phyloP scores from a whole-genome alignment of 768 basidiomycete genomes.

The Trametes elegans region DNA sequence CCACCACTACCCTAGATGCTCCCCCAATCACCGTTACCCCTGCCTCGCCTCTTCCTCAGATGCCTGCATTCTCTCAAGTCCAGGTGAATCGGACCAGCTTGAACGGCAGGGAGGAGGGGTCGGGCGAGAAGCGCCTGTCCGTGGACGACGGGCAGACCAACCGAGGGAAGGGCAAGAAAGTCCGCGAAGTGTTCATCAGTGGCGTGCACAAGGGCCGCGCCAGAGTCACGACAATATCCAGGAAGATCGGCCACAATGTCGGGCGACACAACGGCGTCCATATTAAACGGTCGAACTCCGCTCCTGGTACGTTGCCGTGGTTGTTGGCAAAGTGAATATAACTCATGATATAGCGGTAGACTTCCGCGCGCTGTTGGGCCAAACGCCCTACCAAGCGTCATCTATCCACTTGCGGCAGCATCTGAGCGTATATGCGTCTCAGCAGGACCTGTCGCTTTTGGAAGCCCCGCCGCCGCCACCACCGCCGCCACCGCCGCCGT shows the following conservation, averaged over 20 bases:
- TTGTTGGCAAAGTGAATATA: neutral
- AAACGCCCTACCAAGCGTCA: conserved; percentile 67
- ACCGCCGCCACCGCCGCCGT: conserved; percentile 43
- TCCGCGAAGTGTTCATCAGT: conserved; percentile 73
- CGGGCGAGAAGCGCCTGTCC: conserved; percentile 4
- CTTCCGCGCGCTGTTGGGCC: conserved; percentile 63
- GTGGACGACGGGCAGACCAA: conserved; percentile 6
- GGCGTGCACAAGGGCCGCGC: conserved; percentile 72
- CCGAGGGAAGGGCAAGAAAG: conserved; percentile 60
- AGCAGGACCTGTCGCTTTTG: conserved; percentile 29
- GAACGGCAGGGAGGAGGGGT: conserved; percentile 7
- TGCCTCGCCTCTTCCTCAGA: conserved; percentile 47
- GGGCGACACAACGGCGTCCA: conserved; percentile 44
- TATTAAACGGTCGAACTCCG: conserved; percentile 61
- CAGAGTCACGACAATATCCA: conserved; percentile 73
- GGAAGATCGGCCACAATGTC: conserved; percentile 73
- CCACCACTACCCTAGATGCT: conserved; percentile 4
- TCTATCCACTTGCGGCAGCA: conserved; percentile 79
- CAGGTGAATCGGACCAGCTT: conserved; percentile 4
- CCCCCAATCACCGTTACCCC: conserved; percentile 59
- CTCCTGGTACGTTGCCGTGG: conserved; percentile 52
- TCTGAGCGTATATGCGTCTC: conserved; percentile 36
- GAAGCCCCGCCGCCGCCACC: conserved; percentile 38
- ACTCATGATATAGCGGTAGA: conserved; percentile 39
- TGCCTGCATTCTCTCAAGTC: conserved; percentile 5